Evolutionary conservation across 495 filamentous ascomycete species (phyloP), one percentile per base, ranked within the genome.

Genomic region (Penicillium antarcticum): DNA sequence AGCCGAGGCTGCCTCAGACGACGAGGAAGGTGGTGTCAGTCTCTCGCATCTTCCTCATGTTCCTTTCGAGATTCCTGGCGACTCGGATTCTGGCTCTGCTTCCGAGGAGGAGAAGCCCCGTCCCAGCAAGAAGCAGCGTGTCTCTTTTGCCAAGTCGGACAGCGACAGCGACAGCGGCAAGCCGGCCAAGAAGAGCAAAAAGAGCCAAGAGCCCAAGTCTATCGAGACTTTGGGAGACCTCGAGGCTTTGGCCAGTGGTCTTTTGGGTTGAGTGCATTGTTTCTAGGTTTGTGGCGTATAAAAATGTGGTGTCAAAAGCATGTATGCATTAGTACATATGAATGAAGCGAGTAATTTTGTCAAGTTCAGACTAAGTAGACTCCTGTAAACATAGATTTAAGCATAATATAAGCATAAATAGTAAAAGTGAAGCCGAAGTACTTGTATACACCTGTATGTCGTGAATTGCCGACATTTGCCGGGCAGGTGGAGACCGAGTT

Each of bases 191-290:
- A 74, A 69, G 45, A 58, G 56, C 44, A 71, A 66, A 61, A 80
- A 76, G 66, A 63, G 66, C 60, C 80, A 64, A 66, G 70, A 48
- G 45, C 45, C 74, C 19, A 71, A 82, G 35, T 48, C 62, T 19
- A 89, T 89, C 47, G 84, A 92, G 68, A 95, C 87, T 19, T 68
- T 96, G 72, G 88, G 92, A 60, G 90, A 96, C 77, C 73, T 96
- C 66, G 92, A 97, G 70, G 84, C 86, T 46, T 61, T 95, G 79
- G 92, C 92, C 56, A 82, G 86, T 55, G 91, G 89, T 2, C 71
- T 97, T 62, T 75, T 97, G 61, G 86, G 80, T 45, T 73, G 49
- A 52, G 56, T 39, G 45, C 36, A 44, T 38, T 10, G 26, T 37
- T 44, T 34, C 39, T 36, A 37, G 24, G 47, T 51, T 45, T 32